These are phyloP conservation scores for Agrocybe pediades DNA, from an alignment of 768 basidiomycete species.

Conservation along the genomic window DNA sequence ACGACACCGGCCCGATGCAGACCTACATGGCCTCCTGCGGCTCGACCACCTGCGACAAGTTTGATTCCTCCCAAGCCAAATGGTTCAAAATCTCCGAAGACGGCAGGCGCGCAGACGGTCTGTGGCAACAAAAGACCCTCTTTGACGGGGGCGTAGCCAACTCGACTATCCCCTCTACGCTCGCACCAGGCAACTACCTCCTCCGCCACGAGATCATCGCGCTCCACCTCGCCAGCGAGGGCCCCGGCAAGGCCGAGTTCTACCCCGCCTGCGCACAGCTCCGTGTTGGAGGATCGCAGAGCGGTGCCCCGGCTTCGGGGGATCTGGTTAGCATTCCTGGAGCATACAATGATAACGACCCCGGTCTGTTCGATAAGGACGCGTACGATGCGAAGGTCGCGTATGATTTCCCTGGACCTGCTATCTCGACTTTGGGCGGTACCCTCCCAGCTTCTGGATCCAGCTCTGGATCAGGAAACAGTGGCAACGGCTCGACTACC, in stretches of 20 bases:
- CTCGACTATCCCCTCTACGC: slow-evolving; percentile 46
- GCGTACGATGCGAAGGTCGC: slow-evolving; percentile 31
- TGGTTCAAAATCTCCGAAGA: slow-evolving; percentile 77
- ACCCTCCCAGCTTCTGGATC: slow-evolving; percentile 11
- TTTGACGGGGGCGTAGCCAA: slow-evolving; percentile 42
- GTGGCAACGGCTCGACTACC: neutral
- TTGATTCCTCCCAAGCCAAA: slow-evolving; percentile 55
- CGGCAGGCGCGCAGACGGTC: no score
- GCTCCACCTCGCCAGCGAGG: slow-evolving; percentile 61
- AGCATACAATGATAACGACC: slow-evolving; percentile 68
- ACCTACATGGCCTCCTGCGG: slow-evolving; percentile 76
- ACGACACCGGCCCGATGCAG: slow-evolving; percentile 69
- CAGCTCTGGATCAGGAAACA: neutral
- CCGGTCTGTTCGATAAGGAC: slow-evolving; percentile 66
- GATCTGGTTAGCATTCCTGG: slow-evolving; percentile 73
- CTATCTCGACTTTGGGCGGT: slow-evolving; percentile 42
- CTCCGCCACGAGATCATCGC: slow-evolving; percentile 82
- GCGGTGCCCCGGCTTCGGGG: slow-evolving; percentile 42
- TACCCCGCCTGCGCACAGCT: slow-evolving; percentile 74
- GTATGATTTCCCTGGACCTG: slow-evolving; percentile 55
- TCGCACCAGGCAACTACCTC: slow-evolving; percentile 73
- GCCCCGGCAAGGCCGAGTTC: slow-evolving; percentile 72
- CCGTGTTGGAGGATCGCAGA: slow-evolving; percentile 53
- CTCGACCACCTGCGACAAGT: slow-evolving; percentile 55
- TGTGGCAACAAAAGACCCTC: no score